These are phyloP conservation scores for Aspergillus sp. DNA, from an alignment of 2,329 filamentous ascomycete genomes.

Conservation along the genomic window DNA sequence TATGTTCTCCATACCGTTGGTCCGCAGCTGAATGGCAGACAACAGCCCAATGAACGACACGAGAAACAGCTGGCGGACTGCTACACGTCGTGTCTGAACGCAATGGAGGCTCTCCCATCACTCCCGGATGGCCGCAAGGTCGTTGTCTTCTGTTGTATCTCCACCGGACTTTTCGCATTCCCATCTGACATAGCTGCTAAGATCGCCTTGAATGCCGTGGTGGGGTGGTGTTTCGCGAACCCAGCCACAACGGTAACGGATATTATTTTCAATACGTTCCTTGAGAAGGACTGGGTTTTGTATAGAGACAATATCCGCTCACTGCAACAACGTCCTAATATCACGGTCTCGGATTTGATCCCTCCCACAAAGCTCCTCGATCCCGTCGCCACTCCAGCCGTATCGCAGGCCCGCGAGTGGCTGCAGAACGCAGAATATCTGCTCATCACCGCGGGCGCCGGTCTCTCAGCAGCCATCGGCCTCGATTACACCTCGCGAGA, in stretches of 20 bases:
- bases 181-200: slow-evolving; percentile 16
- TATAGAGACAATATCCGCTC: slow-evolving; percentile 10
- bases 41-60: slow-evolving; percentile 6
- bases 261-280: slow-evolving; percentile 23
- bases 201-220: slow-evolving; percentile 17
- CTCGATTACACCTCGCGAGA: slow-evolving; percentile 23
- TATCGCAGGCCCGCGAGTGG: slow-evolving; percentile 16
- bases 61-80: slow-evolving; percentile 15
- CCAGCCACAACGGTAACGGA: slow-evolving; percentile 17
- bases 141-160: slow-evolving; percentile 24
- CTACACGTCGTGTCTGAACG: slow-evolving; percentile 17
- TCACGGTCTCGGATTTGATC: neutral
- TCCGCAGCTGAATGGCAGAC: slow-evolving; percentile 11
- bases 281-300: slow-evolving; percentile 14
- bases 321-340: neutral
- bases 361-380: neutral
- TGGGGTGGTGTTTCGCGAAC: slow-evolving; percentile 14
- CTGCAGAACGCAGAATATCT: slow-evolving; percentile 17
- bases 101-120: slow-evolving; percentile 10
- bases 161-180: slow-evolving; percentile 24
- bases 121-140: slow-evolving; percentile 17
- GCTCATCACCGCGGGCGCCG: slow-evolving; percentile 22
- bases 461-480: slow-evolving; percentile 22
- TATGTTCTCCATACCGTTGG: slow-evolving; percentile 24
- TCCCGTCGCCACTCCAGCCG: neutral